Conservation (phyloP, 352 stramenopile species). For the Aphanomyces astaci region DNA sequence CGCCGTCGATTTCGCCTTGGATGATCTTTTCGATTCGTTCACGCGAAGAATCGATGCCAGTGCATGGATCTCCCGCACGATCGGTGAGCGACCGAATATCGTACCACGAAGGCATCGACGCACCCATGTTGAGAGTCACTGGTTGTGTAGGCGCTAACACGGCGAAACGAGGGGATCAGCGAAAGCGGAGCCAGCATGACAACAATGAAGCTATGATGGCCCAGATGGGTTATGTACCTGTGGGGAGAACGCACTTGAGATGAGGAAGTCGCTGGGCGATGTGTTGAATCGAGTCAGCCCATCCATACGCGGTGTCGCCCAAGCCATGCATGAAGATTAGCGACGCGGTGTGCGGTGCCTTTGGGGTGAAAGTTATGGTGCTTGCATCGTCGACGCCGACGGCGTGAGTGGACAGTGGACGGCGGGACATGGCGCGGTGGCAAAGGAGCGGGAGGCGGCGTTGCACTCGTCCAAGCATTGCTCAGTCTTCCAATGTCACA, state of each 20-base stretch:
- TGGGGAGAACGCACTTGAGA: conserved; percentile 72
- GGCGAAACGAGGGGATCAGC: not conserved
- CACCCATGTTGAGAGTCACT: conserved; percentile 93
- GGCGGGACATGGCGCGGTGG: not conserved
- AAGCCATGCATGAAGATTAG: conserved; percentile 86
- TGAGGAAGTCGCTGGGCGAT: conserved; percentile 51
- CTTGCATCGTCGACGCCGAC: conserved; percentile 9
- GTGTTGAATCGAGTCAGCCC: conserved; percentile 52
- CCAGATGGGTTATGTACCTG: conserved; percentile 30
- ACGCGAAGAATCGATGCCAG: conserved; percentile 82
- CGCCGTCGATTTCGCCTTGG: conserved; percentile 49
- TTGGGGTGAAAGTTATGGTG: conserved; percentile 17
- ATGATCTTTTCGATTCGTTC: conserved; percentile 72
- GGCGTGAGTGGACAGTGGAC: not conserved
- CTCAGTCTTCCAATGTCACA: not conserved
- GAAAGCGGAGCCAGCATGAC: not conserved
- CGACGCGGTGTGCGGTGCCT: conserved; percentile 10
- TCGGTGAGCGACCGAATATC: conserved; percentile 90
- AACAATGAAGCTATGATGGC: too few relatives aligned
- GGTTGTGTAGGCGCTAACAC: conserved; percentile 66
- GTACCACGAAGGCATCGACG: conserved; percentile 92
- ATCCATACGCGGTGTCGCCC: conserved; percentile 87
- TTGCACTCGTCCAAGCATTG: not conserved
- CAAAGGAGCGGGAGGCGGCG: not conserved
- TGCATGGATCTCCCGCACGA: conserved; percentile 74